Evolutionary conservation across 2,329 filamentous ascomycete genomes (phyloP), one percentile per base, ranked within the genome.

Genomic region (Clonostachys rosea): DNA sequence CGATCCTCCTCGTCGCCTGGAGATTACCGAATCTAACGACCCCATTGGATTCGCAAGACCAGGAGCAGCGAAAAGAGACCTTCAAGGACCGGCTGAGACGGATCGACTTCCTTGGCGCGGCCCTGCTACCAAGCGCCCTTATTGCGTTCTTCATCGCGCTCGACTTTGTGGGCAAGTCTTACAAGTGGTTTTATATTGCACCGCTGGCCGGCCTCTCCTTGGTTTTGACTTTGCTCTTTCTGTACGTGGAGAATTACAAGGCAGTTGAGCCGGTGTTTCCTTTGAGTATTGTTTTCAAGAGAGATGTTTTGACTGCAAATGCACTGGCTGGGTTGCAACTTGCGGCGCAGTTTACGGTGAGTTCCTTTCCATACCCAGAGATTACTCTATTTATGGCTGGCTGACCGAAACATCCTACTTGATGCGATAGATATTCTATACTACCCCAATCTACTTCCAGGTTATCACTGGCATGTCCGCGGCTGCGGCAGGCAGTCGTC

Each of bases 371-470:
- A 24, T 24, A 8, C 24, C 20, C 20, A 20, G 6, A 20, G 20
- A 20, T 20, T 24, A 8, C 2, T 24, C 3, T 17, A 4, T 16
- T 17, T 46, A 14, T 8, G 20, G 5, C 17, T 9, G 5, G 9
- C 17, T 46, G n/a, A 46, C 20, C 13, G 20, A 34, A 14, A 10
- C 17, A 16, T 34, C 3, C 24, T 24, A 24, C 24, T 33, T 16
- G 20, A 13, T 10, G 16, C 18, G 30, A 13, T 13, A 46, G 44
- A 18, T 40, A 13, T 18, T 41, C 11, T 46, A 46, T 17, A 40
- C 44, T 33, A 41, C 41, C 17, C 44, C 44, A 5, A 37, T 40
- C 12, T 46, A 46, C 44, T 46, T 46, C 36, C 44, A 46, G 33
- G 34, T 46, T 16, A 34, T 33, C 14, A 37, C 35, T n/a, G 36